These are phyloP conservation scores for Coemansia biformis DNA, from an alignment of 192 early-diverging fungal species.

Conservation along the genomic window DNA sequence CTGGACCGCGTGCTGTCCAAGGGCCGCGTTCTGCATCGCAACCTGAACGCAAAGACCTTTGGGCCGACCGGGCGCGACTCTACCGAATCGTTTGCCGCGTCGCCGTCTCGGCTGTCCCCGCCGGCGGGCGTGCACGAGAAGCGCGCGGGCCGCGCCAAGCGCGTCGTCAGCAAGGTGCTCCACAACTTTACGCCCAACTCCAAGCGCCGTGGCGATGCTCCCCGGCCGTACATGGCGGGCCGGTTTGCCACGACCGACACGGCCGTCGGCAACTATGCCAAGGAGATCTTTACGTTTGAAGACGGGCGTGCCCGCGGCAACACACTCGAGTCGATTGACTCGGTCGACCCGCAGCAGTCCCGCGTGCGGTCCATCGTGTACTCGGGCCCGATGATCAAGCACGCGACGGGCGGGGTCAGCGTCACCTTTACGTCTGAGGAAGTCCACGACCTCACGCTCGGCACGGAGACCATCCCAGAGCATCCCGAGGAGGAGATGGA, in stretches of 20 bases:
- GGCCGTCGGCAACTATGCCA: slow-evolving; percentile 35
- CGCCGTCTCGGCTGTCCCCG: neutral
- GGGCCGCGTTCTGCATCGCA: slow-evolving; percentile 29
- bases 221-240: slow-evolving; percentile 30
- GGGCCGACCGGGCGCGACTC: neutral
- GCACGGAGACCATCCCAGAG: slow-evolving; percentile 13
- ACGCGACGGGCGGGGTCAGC: slow-evolving; percentile 39
- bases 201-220: neutral
- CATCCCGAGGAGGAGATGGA: slow-evolving; percentile 18
- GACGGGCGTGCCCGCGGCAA: slow-evolving; percentile 12
- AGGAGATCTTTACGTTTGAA: slow-evolving; percentile 31
- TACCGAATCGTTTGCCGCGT: slow-evolving; percentile 1
- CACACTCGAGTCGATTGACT: slow-evolving; percentile 22
- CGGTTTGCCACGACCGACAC: slow-evolving; percentile 40
- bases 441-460: slow-evolving; percentile 34
- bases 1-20: slow-evolving; percentile 32
- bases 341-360: slow-evolving; percentile 4
- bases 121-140: neutral
- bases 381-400: slow-evolving; percentile 35
- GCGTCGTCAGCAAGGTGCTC: slow-evolving; percentile 38
- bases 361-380: slow-evolving; percentile 42
- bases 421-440: slow-evolving; percentile 45
- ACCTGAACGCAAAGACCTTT: slow-evolving; percentile 8
- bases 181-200: slow-evolving; percentile 14
- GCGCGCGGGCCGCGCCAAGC: slow-evolving; percentile 28